Evolutionary conservation across 441 rosid genomes (phyloP).

Genomic region (Viola pubescens): DNA sequence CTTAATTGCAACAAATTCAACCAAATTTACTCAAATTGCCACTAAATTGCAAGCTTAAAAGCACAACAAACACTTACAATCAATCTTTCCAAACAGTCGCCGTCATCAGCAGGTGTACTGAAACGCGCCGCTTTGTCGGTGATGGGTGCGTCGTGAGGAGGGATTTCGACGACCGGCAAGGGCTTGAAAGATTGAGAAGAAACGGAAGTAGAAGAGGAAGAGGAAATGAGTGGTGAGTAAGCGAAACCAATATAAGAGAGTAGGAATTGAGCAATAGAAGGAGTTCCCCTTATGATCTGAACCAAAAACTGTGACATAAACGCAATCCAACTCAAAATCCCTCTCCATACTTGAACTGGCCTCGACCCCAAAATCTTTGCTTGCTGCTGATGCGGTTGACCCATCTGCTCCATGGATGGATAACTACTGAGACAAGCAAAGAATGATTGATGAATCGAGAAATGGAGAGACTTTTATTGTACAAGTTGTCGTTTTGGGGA

Average conservation of each 20-base stretch:
- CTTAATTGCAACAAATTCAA: background rate
- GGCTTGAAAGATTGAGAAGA: slow-evolving; percentile 31
- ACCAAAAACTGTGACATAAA: slow-evolving; percentile 26
- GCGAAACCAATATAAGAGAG: slow-evolving; percentile 32
- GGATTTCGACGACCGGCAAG: slow-evolving; percentile 35
- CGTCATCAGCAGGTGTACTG: slow-evolving; percentile 5
- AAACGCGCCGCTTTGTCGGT: background rate
- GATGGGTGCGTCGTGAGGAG: slow-evolving; percentile 22
- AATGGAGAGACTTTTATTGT: too few relatives aligned
- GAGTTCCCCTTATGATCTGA: slow-evolving; percentile 35
- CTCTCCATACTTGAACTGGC: slow-evolving; percentile 28
- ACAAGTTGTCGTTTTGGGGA: too few relatives aligned
- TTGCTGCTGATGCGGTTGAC: background rate
- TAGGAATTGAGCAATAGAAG: slow-evolving; percentile 28
- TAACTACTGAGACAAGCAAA: too few relatives aligned
- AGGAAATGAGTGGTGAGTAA: slow-evolving; percentile 9
- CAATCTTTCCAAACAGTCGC: slow-evolving; percentile 22
- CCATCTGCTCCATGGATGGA: slow-evolving; percentile 3
- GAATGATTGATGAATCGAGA: too few relatives aligned
- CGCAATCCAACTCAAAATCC: slow-evolving; percentile 28
- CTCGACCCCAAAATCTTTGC: slow-evolving; percentile 22
- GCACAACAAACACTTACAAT: slow-evolving; percentile 21
- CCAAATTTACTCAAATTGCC: background rate
- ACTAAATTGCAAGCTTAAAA: background rate
- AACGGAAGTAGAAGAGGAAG: slow-evolving; percentile 11